Percentiles rank a stretch among this genome's conserved stretches.
Evolutionary conservation across 768 basidiomycete genomes (phyloP).

Genomic region (Trametes maxima): DNA sequence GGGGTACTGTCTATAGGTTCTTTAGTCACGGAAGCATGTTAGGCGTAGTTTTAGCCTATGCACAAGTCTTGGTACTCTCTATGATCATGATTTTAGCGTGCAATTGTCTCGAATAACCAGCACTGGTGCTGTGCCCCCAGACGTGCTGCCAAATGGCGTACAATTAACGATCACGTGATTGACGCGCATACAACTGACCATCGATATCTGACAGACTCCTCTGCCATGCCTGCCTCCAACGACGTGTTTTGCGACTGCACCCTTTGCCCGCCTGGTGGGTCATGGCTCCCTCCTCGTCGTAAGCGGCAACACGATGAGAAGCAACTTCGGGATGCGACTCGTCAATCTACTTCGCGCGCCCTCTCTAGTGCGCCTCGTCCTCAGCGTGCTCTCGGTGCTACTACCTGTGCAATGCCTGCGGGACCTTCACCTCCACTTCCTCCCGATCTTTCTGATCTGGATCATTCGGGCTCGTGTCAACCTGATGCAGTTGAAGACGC

Average conservation of each 20-base stretch:
- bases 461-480: background rate
- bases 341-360: background rate
- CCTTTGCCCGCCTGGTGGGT: background rate
- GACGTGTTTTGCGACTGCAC: background rate
- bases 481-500: background rate
- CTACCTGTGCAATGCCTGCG: background rate
- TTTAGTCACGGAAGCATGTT: too few relatives aligned
- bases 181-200: background rate
- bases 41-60: too few relatives aligned
- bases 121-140: too few relatives aligned
- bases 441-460: background rate
- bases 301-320: background rate
- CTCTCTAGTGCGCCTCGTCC: background rate
- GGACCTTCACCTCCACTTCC: background rate
- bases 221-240: background rate
- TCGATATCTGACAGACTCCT: background rate
- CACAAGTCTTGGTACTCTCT: too few relatives aligned
- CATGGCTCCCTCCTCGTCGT: background rate
- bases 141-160: too few relatives aligned
- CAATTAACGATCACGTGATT: background rate
- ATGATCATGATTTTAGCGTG: too few relatives aligned
- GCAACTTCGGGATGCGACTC: background rate
- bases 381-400: background rate
- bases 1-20: too few relatives aligned
- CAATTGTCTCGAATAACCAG: too few relatives aligned